Base-by-base conservation (phyloP, 768 basidiomycete genomes). In the Lactarius evosmus region DNA sequence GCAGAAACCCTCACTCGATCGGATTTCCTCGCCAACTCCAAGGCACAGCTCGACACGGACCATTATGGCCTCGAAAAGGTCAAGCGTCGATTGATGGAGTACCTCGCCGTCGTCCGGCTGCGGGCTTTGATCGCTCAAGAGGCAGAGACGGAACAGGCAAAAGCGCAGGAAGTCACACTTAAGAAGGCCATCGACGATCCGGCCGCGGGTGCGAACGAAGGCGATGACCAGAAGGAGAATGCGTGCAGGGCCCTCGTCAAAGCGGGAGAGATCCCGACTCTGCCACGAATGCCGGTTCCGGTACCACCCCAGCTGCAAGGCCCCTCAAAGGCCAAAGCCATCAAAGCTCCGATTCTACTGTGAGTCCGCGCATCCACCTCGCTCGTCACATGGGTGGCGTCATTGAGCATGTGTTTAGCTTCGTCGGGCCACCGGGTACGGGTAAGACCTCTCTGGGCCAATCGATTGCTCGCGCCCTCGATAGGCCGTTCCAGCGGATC, bases 11-110 rank as follows among this genome's bases (percentile, higher is more conserved):
- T 89, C 46, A 77, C 77, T 63, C 81, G 85, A 67, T 77, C 77
- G 33, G 76, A 81, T 5, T 92, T 92, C 78, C 79, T 93, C 29
- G 65, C 80, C 30, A 82, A 80, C 41, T 93, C 95, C 30, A 86
- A 90, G 32, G 78, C 78, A 27, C 93, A 91, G 72, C 84, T 97
- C 12, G 93, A 98, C 69, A 80, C 85, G 14, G 95, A 96, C 65
- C 95, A 98, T 73, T 96, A 87, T 69, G 95, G 95, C 2, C 78
- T 98, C 25, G 93, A 95, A 62, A 92, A 91, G 73, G 88, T 97
- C n/a, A n/a, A n/a, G n/a, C n/a, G n/a, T n/a, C n/a, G n/a, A n/a
- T n/a, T n/a, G n/a, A n/a, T n/a, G n/a, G n/a, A 97, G 71, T 96
- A 93, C 73, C 82, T 98, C 41, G 94, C 93, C 0, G 89, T 97